Base-by-base conservation (phyloP, 345 rosid genomes). In the Brassica incana region DNA sequence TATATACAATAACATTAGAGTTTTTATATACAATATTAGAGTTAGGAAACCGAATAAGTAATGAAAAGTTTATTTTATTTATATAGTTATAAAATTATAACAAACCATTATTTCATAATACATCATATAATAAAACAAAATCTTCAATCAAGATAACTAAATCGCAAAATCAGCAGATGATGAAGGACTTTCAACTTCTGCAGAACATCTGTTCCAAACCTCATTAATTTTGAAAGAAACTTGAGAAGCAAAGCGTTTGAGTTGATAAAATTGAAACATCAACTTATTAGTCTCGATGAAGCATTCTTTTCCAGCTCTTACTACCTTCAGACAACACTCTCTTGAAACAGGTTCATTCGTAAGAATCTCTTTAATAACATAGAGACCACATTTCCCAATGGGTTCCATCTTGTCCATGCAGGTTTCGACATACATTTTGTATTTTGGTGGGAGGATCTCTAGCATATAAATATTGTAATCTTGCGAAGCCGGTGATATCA, bases 291-390 rank as follows among this genome's bases (percentile, higher is more conserved):
- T 9, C 7, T 36, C 75, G 18, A 71, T 18, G 16, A 33, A 11
- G 15, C 45, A 38, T 38, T 38, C 11, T 38, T 38, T 38, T 38
- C 45, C 45, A 8, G 3, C 45, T 38, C 45, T 52, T 14, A 58
- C 65, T 18, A 71, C n/a, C 66, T 58, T 35, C 35, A 35, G 5
- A 58, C 52, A 71, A 56, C 65, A 71, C 6, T 58, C 48, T 33
- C 62, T 71, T 0, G 52, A 58, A 58, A 6, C 33, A 30, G 0
- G 9, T 58, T 32, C 59, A 16, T 59, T 59, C 4, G 25, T n/a
- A 60, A 72, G 66, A 38, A 60, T 36, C 66, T 72, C 75, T 33
- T 35, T 12, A 61, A 58, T 11, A 40, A 23, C 12, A 59, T 72
- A 56, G 1, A 0, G 0, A 8, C 6, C 59, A 35, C 67, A 59